Evolutionary conservation across 305 asterid genomes (phyloP).

Genomic region (Stenogyne calaminthoides): DNA sequence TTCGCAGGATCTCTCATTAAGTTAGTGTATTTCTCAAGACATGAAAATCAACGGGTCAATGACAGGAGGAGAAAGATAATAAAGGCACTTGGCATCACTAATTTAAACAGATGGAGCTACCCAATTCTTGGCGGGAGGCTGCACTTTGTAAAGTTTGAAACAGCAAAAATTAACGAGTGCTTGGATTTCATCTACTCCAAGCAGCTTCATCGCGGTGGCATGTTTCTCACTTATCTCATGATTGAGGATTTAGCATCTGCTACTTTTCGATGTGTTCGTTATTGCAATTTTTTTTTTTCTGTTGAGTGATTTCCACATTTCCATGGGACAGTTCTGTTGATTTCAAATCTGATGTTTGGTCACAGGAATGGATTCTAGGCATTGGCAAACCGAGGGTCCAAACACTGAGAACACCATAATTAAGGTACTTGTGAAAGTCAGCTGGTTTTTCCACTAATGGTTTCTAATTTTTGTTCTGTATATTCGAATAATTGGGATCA

Average conservation of each 20-base stretch:
- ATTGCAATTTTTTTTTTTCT: neutral
- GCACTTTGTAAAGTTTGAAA: slow-evolving; percentile 97
- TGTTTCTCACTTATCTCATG: slow-evolving; percentile 35
- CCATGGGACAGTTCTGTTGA: slow-evolving; percentile 12
- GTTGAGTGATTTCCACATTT: neutral
- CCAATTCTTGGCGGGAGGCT: slow-evolving; percentile 99
- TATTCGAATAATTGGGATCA: neutral
- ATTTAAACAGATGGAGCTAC: slow-evolving; percentile 76
- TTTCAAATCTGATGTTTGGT: slow-evolving; percentile 35
- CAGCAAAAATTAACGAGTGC: slow-evolving; percentile 83
- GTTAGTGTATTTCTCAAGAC: slow-evolving; percentile 94
- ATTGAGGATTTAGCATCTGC: slow-evolving; percentile 22
- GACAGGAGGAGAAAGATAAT: slow-evolving; percentile 75
- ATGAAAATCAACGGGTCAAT: slow-evolving; percentile 66
- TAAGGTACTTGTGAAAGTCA: slow-evolving; percentile 56
- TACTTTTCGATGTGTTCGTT: slow-evolving; percentile 18
- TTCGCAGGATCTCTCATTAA: slow-evolving; percentile 90
- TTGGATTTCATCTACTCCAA: slow-evolving; percentile 96
- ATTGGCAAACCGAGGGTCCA: slow-evolving; percentile 68
- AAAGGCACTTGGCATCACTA: slow-evolving; percentile 66
- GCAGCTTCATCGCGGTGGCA: slow-evolving; percentile 95
- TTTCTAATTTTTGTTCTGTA: slow-evolving; percentile 16
- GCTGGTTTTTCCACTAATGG: neutral
- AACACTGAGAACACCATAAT: slow-evolving; percentile 71
- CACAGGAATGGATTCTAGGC: slow-evolving; percentile 72